Percentiles rank a stretch among this genome's conserved stretches.
phyloP scores from a whole-genome alignment of 2,329 filamentous ascomycete species.

The Aspergillus tanneri region DNA sequence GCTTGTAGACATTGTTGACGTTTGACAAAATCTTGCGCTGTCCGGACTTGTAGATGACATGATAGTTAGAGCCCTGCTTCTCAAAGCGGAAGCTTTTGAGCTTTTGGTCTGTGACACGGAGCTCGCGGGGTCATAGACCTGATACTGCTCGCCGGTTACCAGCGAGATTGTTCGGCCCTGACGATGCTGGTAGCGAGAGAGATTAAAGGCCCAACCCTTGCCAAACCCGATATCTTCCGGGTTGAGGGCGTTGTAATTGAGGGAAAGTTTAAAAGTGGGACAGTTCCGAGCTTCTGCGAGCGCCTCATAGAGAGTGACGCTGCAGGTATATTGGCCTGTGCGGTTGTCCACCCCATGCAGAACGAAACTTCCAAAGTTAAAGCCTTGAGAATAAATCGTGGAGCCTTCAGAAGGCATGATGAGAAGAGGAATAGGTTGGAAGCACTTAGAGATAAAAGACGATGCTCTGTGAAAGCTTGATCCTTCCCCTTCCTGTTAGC shows the following conservation, averaged over 20 bases:
- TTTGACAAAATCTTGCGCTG: slow-evolving; percentile 7
- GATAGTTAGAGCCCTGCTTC: slow-evolving; percentile 1
- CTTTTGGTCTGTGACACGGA: slow-evolving; percentile 7
- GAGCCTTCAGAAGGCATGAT: too few relatives aligned
- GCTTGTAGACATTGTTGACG: background rate
- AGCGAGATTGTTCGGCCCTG: slow-evolving; percentile 2
- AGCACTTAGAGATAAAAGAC: too few relatives aligned
- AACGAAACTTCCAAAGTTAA: slow-evolving; percentile 9
- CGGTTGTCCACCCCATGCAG: slow-evolving; percentile 11
- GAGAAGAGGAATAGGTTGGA: too few relatives aligned
- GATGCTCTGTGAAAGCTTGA: too few relatives aligned
- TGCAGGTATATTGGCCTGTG: slow-evolving; percentile 10
- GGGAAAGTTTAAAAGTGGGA: slow-evolving; percentile 4
- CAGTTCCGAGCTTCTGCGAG: slow-evolving; percentile 7
- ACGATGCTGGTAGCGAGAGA: slow-evolving; percentile 10
- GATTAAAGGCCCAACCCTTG: slow-evolving; percentile 9
- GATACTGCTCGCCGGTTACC: slow-evolving; percentile 9
- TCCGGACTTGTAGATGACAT: slow-evolving; percentile 8
- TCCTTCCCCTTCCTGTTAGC: too few relatives aligned
- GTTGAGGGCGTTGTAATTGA: slow-evolving; percentile 5
- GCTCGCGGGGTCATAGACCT: slow-evolving; percentile 4
- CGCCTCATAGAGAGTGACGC: slow-evolving; percentile 4
- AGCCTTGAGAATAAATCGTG: slow-evolving; percentile 12
- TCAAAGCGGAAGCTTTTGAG: slow-evolving; percentile 8
- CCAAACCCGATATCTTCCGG: slow-evolving; percentile 4